Evolutionary conservation across 768 basidiomycete genomes (phyloP).

Genomic region (Candolleomyces aberdarensis): DNA sequence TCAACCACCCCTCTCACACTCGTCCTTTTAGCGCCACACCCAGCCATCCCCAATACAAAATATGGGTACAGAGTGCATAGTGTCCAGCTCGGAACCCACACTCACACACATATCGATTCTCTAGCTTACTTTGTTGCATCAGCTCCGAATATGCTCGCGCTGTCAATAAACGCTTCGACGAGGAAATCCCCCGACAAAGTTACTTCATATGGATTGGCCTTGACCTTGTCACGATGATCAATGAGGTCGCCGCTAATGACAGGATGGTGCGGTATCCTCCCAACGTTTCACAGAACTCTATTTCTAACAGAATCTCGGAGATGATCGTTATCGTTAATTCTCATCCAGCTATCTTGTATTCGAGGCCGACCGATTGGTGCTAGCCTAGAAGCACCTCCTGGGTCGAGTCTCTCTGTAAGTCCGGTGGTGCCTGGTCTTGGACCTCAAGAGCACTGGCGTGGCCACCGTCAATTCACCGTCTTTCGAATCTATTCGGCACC

Average conservation of each 20-base stretch:
- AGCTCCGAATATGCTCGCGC: constrained; percentile 82
- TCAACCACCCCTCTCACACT: constrained; percentile 31
- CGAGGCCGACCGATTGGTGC: neutral
- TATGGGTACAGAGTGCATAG: constrained; percentile 51
- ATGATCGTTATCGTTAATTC: no score
- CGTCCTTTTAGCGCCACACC: constrained; percentile 36
- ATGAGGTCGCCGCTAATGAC: no score
- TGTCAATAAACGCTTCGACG: constrained; percentile 79
- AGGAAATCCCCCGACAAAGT: constrained; percentile 47
- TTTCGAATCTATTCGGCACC: no score
- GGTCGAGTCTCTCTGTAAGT: constrained; percentile 11
- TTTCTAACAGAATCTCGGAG: no score
- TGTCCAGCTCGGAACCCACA: constrained; percentile 62
- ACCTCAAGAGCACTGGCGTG: no score
- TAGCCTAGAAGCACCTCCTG: constrained; percentile 82
- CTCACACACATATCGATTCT: constrained; percentile 78
- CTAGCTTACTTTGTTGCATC: constrained; percentile 72
- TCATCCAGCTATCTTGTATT: neutral
- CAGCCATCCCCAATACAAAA: constrained; percentile 35
- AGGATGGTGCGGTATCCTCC: no score
- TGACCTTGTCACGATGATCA: constrained; percentile 26
- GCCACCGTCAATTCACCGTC: no score
- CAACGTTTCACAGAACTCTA: no score
- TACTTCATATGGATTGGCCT: constrained; percentile 76
- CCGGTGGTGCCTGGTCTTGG: constrained; percentile 28